phyloP scores from a whole-genome alignment of 768 basidiomycete species.

The Suillus weaverae region DNA sequence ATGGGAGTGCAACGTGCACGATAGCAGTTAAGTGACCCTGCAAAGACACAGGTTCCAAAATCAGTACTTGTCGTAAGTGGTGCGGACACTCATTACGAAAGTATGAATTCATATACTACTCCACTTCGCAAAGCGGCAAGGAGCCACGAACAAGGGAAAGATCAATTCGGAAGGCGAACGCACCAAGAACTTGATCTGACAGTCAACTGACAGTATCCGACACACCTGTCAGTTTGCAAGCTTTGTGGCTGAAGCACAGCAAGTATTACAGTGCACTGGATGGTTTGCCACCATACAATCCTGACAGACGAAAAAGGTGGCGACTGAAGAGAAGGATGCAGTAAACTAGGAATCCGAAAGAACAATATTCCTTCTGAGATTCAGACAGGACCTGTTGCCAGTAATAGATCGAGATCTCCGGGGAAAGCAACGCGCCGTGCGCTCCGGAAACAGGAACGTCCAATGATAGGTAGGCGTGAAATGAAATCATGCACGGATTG shows the following conservation, averaged over 20 bases:
- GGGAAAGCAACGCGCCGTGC: conserved; percentile 24
- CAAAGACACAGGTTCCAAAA: neutral
- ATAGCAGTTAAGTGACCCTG: conserved; percentile 9
- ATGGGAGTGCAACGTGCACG: conserved; percentile 21
- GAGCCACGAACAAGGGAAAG: neutral
- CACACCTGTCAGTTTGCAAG: neutral
- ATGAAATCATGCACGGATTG: neutral
- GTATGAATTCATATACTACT: neutral
- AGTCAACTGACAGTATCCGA: neutral
- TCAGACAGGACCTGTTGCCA: conserved; percentile 12
- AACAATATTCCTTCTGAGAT: conserved; percentile 6
- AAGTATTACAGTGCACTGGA: neutral
- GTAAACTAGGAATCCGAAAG: neutral
- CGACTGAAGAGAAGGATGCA: neutral
- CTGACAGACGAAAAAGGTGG: neutral
- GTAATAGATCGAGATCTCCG: conserved; percentile 11
- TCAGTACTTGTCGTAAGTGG: neutral
- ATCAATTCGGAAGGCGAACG: neutral
- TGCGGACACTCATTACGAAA: neutral
- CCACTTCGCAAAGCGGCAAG: neutral
- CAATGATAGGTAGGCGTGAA: conserved; percentile 1
- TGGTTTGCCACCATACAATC: neutral
- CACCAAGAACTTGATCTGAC: conserved; percentile 1
- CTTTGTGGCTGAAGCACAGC: neutral
- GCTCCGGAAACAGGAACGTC: conserved; percentile 10